phyloP scores from a whole-genome alignment of 2,329 filamentous ascomycete species.

The Ophiostoma sp. region DNA sequence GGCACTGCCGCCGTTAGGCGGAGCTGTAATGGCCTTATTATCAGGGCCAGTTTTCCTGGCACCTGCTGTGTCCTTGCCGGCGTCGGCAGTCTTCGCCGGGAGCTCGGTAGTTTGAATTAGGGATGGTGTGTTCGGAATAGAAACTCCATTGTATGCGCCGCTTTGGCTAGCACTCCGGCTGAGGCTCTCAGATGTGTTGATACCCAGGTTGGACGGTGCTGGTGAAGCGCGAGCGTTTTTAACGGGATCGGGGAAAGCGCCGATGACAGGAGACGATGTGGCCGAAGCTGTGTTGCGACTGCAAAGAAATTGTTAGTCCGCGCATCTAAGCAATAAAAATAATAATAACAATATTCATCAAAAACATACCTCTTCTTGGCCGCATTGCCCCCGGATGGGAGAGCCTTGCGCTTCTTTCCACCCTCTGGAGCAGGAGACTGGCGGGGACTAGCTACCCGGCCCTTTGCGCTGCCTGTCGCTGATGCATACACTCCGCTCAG shows the following conservation, averaged over 20 bases:
- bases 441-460: conserved; percentile 59
- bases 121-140: background rate
- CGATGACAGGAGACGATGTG: conserved; percentile 69
- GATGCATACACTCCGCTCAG: conserved; percentile 52
- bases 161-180: conserved; percentile 14
- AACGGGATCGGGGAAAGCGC: conserved; percentile 59
- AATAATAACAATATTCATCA: too few relatives aligned
- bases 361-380: conserved; percentile 67
- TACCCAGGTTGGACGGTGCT: conserved; percentile 42
- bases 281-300: conserved; percentile 49
- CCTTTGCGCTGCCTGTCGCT: conserved; percentile 43
- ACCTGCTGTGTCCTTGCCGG: background rate
- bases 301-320: conserved; percentile 24
- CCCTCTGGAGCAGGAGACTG: conserved; percentile 62
- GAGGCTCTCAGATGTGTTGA: background rate
- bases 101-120: background rate
- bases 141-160: background rate
- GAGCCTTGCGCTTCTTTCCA: conserved; percentile 65
- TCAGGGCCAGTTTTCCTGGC: background rate
- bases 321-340: background rate
- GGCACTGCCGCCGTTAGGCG: background rate
- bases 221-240: conserved; percentile 53
- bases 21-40: background rate
- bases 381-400: conserved; percentile 60
- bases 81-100: background rate